Percentiles rank a stretch among this genome's conserved stretches.
These are phyloP conservation scores for Chlorella sp. DNA, from an alignment of 139 green algal species.

Conservation along the genomic window DNA sequence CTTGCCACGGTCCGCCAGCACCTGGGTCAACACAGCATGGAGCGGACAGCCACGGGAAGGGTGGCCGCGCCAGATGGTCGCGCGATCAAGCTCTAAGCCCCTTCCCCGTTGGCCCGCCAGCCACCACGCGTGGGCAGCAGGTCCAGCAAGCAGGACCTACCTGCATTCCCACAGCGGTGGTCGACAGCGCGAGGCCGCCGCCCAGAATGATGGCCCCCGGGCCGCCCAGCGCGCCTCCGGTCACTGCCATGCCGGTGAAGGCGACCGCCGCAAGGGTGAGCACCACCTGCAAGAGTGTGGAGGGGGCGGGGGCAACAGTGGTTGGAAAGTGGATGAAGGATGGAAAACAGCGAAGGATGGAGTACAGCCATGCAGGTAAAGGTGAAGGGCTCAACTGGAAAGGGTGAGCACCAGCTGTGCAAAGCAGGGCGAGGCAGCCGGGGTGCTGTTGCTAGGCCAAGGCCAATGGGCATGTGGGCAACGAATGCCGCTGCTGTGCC, in stretches of 20 bases:
- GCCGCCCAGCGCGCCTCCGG: constrained; percentile 57
- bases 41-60: neutral
- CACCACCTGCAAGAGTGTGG: constrained; percentile 63
- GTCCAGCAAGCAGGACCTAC: constrained; percentile 48
- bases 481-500: too few species aligned
- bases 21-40: neutral
- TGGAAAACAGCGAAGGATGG: neutral
- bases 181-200: constrained; percentile 93
- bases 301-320: neutral
- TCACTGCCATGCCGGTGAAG: constrained; percentile 55
- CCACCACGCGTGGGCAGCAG: too few species aligned
- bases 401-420: too few species aligned
- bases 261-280: constrained; percentile 65
- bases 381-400: too few species aligned
- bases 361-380: neutral
- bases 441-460: too few species aligned
- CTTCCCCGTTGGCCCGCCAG: too few species aligned
- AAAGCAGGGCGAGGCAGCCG: too few species aligned
- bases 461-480: too few species aligned
- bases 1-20: neutral
- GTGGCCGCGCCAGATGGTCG: neutral
- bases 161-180: constrained; percentile 98
- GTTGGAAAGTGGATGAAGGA: neutral
- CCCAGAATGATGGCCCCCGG: constrained; percentile 92
- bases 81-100: too few species aligned